Conservation (phyloP, 2,329 filamentous ascomycete genomes). For the Colletotrichum noveboracense region DNA sequence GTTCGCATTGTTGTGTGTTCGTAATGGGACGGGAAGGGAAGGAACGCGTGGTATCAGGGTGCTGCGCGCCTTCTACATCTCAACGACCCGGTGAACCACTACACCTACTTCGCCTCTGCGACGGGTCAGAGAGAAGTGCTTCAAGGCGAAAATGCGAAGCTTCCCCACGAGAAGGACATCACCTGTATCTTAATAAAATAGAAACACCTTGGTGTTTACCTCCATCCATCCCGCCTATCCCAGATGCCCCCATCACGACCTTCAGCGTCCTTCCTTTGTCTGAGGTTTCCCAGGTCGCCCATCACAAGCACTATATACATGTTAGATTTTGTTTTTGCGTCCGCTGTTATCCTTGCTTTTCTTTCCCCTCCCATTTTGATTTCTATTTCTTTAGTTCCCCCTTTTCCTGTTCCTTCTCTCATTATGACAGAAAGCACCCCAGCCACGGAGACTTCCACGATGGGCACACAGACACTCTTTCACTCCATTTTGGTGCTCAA, state of each 20-base stretch:
- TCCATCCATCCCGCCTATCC: not conserved
- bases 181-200: not conserved
- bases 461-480: not conserved
- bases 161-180: accelerated
- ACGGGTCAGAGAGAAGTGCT: not conserved
- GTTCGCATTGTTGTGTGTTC: not conserved
- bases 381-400: accelerated
- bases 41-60: not conserved
- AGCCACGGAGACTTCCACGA: not conserved
- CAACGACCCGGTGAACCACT: not conserved
- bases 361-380: accelerated
- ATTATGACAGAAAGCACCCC: not conserved
- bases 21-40: not conserved
- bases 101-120: not conserved
- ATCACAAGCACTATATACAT: not conserved
- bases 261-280: not conserved
- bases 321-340: too few species aligned
- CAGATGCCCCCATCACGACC: not conserved
- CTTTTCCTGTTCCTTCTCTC: not conserved
- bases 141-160: not conserved
- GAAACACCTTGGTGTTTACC: not conserved
- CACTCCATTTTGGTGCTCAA: not conserved
- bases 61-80: not conserved
- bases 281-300: not conserved
- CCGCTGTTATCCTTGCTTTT: not conserved